These are phyloP conservation scores for Brassica carinata DNA, from an alignment of 345 rosid genomes.

Conservation along the genomic window DNA sequence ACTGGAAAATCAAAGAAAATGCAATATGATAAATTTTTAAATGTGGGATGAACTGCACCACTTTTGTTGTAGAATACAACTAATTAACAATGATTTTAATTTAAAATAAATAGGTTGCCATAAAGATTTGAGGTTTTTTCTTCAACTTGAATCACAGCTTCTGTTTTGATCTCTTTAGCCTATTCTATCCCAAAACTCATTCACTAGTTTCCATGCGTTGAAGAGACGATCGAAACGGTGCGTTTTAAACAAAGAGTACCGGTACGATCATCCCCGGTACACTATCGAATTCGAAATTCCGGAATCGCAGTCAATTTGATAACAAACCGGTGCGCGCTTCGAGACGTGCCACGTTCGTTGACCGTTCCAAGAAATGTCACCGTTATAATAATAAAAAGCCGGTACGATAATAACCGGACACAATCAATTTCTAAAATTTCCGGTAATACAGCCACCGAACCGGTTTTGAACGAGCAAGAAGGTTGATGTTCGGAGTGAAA, in stretches of 20 bases:
- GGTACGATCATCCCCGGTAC: not conserved
- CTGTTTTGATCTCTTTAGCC: too few species aligned
- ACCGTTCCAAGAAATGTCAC: not conserved
- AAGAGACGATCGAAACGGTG: slow-evolving; percentile 35
- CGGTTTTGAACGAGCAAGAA: slow-evolving; percentile 22
- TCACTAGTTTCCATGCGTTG: not conserved
- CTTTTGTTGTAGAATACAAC: too few species aligned
- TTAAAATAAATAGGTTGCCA: too few species aligned
- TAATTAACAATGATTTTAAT: too few species aligned
- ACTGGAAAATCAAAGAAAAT: too few species aligned
- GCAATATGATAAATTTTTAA: too few species aligned
- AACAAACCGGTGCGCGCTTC: not conserved
- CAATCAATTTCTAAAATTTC: not conserved
- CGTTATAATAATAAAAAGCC: not conserved
- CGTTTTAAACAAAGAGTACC: slow-evolving; percentile 16
- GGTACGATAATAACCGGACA: slow-evolving; percentile 2
- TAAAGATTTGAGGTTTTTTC: too few species aligned
- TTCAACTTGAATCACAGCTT: too few species aligned
- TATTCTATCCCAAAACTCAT: too few species aligned
- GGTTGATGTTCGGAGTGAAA: slow-evolving; percentile 20
- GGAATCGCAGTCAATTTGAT: not conserved
- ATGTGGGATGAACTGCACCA: too few species aligned
- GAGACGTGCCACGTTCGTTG: not conserved
- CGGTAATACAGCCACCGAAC: slow-evolving; percentile 10
- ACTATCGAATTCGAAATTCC: not conserved